Base-by-base conservation (phyloP, 1,284 basidiomycete genomes). In the Phylloporus gajari region DNA sequence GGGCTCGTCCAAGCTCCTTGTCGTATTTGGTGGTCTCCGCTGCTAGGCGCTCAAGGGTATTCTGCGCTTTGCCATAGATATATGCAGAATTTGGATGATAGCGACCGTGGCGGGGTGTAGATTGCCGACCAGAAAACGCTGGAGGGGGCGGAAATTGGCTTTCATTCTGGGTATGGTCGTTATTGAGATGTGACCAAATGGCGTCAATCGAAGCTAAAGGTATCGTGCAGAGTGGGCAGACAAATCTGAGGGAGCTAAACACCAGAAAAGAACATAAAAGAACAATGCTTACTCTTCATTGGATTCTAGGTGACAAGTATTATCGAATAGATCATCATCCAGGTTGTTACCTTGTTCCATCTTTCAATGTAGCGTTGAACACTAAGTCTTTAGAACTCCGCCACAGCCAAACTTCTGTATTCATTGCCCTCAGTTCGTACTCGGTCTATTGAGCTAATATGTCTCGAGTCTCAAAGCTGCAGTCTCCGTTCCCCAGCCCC, bases 21-120 rank as follows among this genome's bases (percentile, higher is more conserved):
- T 44, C 42, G 13, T 9, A 44, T 40, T 40, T 40, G 40, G 40
- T 9, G 40, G 40, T 9, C 67, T 71, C 67, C 2, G n/a, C 38
- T 8, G 67, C 67, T 27, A 71, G 70, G 9, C 12, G 48, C 23
- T 71, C 67, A 17, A 71, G 70, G 2, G 70, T 71, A 42, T 71
- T 71, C 19, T 56, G 46, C 3, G 51, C 21, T 58, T 62, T 71
- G 2, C 70, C 51, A 35, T 68, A 71, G 27, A 71, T 62, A 8
- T 71, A 68, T 13, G 59, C 9, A 2, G 64, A 71, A 19, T 61
- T 44, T 15, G 63, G 58, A n/a, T 71, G 70, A 27, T 68, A 71
- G 5, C 25, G 21, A 12, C 67, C 70, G 2, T 48, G 17, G 30
- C 9, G 38, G 35, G 67, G 63, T 3, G 13, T 19, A 15, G 58